Base-by-base conservation (phyloP, 805 yeast species). In the Saccharomyces paradoxus region DNA sequence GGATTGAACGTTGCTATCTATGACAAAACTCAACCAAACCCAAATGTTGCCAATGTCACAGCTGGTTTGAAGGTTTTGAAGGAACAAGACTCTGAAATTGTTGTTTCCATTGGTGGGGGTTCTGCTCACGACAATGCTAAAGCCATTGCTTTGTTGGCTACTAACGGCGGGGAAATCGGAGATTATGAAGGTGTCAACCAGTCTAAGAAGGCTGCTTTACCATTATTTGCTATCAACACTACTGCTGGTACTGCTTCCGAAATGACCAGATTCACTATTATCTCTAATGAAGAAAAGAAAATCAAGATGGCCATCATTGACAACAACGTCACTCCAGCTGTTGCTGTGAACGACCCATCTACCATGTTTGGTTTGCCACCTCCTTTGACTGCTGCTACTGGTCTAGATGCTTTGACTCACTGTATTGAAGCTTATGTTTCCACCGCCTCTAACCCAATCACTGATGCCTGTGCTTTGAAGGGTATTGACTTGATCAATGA, bases 191-290 rank as follows among this genome's bases (percentile, higher is more conserved):
- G 75, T 60, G 75, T 74, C 54, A 74, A 74, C 61, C 57, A 61
- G 47, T 63, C 75, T 53, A 61, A 64, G 56, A 55, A 56, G 29
- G 52, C 53, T n/a, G 49, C 54, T 46, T 31, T 60, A 27, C 78
- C 78, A 5, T 56, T 75, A 57, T 69, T 74, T 53, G 77, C 78
- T 5, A 67, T 75, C 46, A 77, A 77, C 47, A 75, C 78, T 24
- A 75, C 78, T 5, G 77, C 78, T 12, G 78, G 78, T 22, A 75
- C 78, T 22, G 78, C 78, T 27, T 74, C 78, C 10, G 78, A 75
- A 61, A 72, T 77, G 53, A 75, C 78, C 8, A 76, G 77, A 24
- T 74, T 77, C 17, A 77, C 78, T 46, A 74, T 75, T 51, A 75
- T 75, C 59, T 75, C 75, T 52, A 63, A 73, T 53, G 69, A 70